Evolutionary conservation across 208 protist genomes (phyloP).

Genomic region (Wallacemonas rigidus): DNA sequence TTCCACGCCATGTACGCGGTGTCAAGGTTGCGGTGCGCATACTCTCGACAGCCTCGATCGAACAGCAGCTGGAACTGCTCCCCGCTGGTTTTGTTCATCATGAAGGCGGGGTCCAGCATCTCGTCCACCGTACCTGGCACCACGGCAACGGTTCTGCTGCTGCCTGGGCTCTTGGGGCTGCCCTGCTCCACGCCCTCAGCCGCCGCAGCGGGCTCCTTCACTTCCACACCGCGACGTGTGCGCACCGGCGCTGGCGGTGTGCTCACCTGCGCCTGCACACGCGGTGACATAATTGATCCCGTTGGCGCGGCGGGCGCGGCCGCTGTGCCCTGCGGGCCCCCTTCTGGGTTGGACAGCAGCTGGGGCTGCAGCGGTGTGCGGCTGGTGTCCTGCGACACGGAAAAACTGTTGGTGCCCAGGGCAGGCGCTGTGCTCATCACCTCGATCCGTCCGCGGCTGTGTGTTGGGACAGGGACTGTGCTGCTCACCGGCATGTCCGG

Average conservation of each 20-base stretch:
- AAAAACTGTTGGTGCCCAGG: background rate
- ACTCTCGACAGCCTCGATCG: conserved; percentile 80
- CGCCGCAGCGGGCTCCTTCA: conserved; percentile 13
- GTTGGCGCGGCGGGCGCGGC: background rate
- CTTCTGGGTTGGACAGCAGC: no score
- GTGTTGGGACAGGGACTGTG: conserved; percentile 1
- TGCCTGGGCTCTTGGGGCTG: background rate
- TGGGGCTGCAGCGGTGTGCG: no score
- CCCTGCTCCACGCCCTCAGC: background rate
- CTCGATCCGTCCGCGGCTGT: conserved; percentile 1
- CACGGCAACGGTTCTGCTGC: background rate
- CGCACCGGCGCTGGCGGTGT: background rate
- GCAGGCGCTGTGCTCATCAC: conserved; percentile 8
- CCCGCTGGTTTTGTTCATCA: conserved; percentile 37
- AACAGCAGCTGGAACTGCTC: conserved; percentile 86
- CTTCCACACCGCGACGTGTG: conserved; percentile 13
- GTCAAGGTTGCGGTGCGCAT: conserved; percentile 74
- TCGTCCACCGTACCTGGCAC: conserved; percentile 30
- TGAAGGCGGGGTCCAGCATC: conserved; percentile 28
- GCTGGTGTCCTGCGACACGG: no score
- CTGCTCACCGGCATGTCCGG: background rate
- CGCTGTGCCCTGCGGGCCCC: background rate
- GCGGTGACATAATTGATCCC: conserved; percentile 11
- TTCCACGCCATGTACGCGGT: conserved; percentile 90
- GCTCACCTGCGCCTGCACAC: conserved; percentile 17